These are phyloP conservation scores for Cydonia oblonga DNA, from an alignment of 331 rosid species.

Conservation along the genomic window DNA sequence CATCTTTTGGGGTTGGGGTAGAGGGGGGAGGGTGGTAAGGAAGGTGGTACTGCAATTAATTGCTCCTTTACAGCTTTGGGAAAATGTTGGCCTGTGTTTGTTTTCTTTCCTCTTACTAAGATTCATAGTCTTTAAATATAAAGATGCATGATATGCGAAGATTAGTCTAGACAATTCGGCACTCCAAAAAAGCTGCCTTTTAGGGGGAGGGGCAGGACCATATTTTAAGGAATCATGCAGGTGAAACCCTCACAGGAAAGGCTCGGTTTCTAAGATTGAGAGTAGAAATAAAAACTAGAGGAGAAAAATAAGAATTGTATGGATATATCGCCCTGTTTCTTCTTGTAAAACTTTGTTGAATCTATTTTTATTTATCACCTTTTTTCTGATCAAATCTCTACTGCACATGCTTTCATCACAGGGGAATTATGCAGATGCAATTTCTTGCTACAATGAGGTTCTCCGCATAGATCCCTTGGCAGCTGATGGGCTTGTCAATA, in stretches of 20 bases:
- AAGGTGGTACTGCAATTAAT: not conserved
- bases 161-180: not conserved
- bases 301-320: not conserved
- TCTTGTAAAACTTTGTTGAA: not conserved
- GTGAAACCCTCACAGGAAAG: not conserved
- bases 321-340: not conserved
- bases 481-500: slow-evolving; percentile 95
- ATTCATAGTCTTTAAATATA: not conserved
- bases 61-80: not conserved
- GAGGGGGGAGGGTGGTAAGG: not conserved
- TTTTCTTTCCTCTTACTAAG: not conserved
- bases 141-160: not conserved
- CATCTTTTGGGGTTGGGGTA: no score
- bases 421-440: slow-evolving; percentile 97
- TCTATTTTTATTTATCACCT: not conserved
- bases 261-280: not conserved
- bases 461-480: slow-evolving; percentile 98
- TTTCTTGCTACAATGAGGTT: slow-evolving; percentile 94
- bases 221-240: not conserved
- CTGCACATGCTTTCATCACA: slow-evolving; percentile 13
- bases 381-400: not conserved
- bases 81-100: not conserved
- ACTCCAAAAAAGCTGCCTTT: not conserved
- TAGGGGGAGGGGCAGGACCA: not conserved
- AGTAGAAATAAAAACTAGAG: not conserved